Conservation (phyloP, 805 yeast species). For the Candida manassasensis region DNA sequence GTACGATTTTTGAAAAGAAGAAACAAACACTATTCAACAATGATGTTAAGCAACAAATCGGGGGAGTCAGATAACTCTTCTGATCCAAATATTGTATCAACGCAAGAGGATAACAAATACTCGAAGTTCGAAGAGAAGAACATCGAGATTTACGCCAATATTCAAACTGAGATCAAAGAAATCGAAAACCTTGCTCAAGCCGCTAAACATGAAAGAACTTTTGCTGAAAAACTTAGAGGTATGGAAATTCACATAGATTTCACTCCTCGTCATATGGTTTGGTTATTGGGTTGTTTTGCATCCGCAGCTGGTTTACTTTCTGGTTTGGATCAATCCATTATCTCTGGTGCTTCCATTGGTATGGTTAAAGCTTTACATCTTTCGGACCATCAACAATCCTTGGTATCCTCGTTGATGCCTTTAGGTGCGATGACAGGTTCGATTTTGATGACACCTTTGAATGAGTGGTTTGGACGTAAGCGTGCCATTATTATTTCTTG, state of each 20-base stretch:
- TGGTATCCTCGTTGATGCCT: conserved; percentile 61
- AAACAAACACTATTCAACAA: no score
- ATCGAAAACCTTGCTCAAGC: conserved; percentile 28
- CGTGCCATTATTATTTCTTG: conserved; percentile 52
- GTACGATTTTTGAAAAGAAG: no score
- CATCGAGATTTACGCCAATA: conserved; percentile 13
- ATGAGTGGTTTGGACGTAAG: conserved; percentile 53
- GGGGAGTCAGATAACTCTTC: no score
- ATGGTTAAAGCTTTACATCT: conserved; percentile 42
- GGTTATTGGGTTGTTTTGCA: conserved; percentile 52
- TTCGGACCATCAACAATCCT: conserved; percentile 41
- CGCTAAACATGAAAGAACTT: conserved; percentile 21
- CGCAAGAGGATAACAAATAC: conserved; percentile 1
- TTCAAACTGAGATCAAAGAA: conserved; percentile 28
- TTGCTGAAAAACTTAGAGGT: conserved; percentile 30
- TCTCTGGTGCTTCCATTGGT: conserved; percentile 57
- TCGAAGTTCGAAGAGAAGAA: conserved; percentile 1
- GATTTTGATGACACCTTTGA: conserved; percentile 53
- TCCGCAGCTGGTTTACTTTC: conserved; percentile 62
- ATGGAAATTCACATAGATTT: conserved; percentile 37
- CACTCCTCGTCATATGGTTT: conserved; percentile 29
- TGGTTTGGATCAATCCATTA: conserved; percentile 64
- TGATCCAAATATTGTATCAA: no score
- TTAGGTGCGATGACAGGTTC: conserved; percentile 65
- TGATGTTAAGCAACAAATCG: no score